These are phyloP conservation scores for Eimeria tenella DNA, from an alignment of 169 alveolate genomes.

Conservation along the genomic window DNA sequence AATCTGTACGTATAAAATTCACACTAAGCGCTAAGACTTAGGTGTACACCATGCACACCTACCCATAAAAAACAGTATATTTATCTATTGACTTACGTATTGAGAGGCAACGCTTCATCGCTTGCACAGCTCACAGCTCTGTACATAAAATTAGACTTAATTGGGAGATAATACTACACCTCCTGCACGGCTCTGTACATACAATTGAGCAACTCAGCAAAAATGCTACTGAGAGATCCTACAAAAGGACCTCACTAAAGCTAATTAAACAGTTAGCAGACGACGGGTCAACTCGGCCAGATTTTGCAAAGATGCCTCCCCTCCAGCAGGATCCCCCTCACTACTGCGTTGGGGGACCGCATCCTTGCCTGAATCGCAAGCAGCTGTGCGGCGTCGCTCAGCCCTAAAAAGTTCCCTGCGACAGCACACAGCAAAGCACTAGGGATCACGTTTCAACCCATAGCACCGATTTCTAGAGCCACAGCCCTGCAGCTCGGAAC, in stretches of 20 bases:
- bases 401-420: background rate
- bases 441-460: background rate
- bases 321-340: slow-evolving; percentile 6
- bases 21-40: too few relatives aligned
- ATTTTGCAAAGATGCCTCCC: background rate
- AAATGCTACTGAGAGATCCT: too few relatives aligned
- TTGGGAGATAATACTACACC: too few relatives aligned
- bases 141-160: too few relatives aligned
- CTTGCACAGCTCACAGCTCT: too few relatives aligned
- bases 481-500: background rate
- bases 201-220: too few relatives aligned
- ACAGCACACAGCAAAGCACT: background rate
- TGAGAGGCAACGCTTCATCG: too few relatives aligned
- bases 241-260: background rate
- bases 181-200: too few relatives aligned
- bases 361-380: background rate
- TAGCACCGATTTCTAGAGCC: background rate
- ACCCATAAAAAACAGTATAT: too few relatives aligned
- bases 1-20: too few relatives aligned
- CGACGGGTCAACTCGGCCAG: background rate
- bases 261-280: background rate
- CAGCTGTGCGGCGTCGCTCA: background rate
- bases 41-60: too few relatives aligned
- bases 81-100: too few relatives aligned
- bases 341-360: background rate